Conservation (phyloP, 2,329 filamentous ascomycete genomes). For the Clonostachys chloroleuca region DNA sequence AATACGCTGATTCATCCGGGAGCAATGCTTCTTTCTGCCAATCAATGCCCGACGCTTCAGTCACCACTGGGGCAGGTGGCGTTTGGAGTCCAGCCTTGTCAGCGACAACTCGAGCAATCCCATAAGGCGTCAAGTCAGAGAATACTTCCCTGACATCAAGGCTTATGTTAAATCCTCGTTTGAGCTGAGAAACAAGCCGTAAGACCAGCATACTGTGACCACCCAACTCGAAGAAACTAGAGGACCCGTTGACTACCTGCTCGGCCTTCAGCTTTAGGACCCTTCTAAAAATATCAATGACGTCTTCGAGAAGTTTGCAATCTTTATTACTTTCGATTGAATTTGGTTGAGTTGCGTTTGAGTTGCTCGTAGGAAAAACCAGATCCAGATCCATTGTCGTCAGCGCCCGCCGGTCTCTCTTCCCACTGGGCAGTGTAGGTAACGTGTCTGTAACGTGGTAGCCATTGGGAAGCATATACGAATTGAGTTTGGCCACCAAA, state of each 20-base stretch:
- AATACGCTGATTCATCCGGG: not conserved
- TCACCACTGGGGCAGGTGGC: not conserved
- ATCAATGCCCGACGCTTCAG: not conserved
- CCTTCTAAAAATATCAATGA: not conserved
- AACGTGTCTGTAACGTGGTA: conserved; percentile 12
- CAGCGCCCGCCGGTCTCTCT: conserved; percentile 12
- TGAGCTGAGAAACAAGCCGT: conserved; percentile 14
- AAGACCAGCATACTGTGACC: conserved; percentile 16
- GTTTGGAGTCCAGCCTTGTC: not conserved
- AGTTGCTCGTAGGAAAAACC: not conserved
- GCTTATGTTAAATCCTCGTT: conserved; percentile 13
- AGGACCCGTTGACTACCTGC: conserved; percentile 4
- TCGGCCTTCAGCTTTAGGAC: conserved; percentile 10
- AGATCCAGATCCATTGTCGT: conserved; percentile 3
- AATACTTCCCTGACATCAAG: not conserved
- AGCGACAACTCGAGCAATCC: conserved; percentile 1
- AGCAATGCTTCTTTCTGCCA: not conserved
- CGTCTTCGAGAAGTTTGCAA: not conserved
- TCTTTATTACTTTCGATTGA: not conserved
- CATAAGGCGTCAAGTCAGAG: conserved; percentile 6
- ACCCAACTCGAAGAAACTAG: conserved; percentile 16
- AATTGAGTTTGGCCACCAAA: conserved; percentile 7
- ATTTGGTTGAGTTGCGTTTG: not conserved
- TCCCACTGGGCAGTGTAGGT: conserved; percentile 13
- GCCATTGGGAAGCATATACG: conserved; percentile 16